phyloP scores from a whole-genome alignment of 2,329 filamentous ascomycete species.

The Sporothrix variecibatus region DNA sequence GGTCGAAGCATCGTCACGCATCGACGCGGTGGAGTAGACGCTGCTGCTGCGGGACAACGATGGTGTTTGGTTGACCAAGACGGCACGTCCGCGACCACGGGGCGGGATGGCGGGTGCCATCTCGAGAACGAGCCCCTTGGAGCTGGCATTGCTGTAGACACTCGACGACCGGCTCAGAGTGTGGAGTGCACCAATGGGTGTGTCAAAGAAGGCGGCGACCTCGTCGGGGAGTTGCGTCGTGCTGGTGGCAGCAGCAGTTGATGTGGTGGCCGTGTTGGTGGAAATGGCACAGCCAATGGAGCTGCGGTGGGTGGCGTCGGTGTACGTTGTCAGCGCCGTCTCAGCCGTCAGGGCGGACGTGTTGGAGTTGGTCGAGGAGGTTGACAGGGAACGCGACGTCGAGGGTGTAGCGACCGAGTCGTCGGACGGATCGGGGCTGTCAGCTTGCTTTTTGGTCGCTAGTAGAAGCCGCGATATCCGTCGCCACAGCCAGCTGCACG shows the following conservation, averaged over 20 bases:
- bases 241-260: background rate
- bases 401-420: conserved; percentile 16
- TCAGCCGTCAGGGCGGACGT: conserved; percentile 25
- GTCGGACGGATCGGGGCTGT: background rate
- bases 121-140: background rate
- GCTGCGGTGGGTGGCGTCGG: background rate
- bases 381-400: conserved; percentile 33
- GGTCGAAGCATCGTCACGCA: background rate
- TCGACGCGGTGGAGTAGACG: conserved; percentile 19
- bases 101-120: conserved; percentile 20
- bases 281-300: conserved; percentile 1
- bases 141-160: conserved; percentile 24
- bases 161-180: conserved; percentile 21
- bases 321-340: conserved; percentile 20
- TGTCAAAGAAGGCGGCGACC: background rate
- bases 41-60: conserved; percentile 26
- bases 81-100: background rate
- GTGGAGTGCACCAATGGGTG: background rate
- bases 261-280: background rate
- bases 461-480: background rate
- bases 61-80: background rate
- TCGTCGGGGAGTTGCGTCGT: background rate
- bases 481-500: conserved; percentile 14
- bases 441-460: background rate
- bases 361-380: conserved; percentile 33